Base-by-base conservation (phyloP, 2,329 filamentous ascomycete genomes). In the Aspergillus cejpii region DNA sequence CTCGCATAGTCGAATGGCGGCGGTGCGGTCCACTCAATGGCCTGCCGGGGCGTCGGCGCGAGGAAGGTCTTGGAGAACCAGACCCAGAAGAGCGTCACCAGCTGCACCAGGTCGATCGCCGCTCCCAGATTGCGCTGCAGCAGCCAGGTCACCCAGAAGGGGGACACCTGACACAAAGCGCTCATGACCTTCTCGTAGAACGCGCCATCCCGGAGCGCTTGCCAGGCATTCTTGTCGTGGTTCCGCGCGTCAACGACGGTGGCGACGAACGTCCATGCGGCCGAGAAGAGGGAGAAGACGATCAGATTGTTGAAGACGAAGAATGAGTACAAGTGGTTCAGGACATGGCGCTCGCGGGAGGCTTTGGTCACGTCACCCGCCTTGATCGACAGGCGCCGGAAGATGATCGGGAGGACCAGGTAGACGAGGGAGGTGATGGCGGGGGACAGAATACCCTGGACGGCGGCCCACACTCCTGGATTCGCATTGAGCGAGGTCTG, bases 271-370 rank as follows among this genome's bases (percentile, higher is more conserved):
- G 74, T 73, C 81, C 87, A 96, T 12, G 89, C 69, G 1, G 87
- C 82, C 36, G 86, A 87, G 66, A 97, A 97, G 11, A 95, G 74
- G 8, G 90, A 96, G 67, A 97, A 97, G 46, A 97, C 83, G 54
- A 98, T 74, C 44, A 98, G 69, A 62, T 97, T 97, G 77, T 98
- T 98, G 75, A 98, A 89, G 41, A 96, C 80, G 67, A 98, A 98
- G 72, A 98, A 98, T 14, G 86, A 79, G 68, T 94, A 98, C 2
- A 98, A 77, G 66, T 94, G 94, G 51, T 81, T 83, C 47, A 92
- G 77, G 41, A 98, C 92, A 65, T 97, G 91, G 23, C 88, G 79
- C 64, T 98, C 92, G 43, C 92, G 81, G 20, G 87, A 87, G 0
- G 87, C 94, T 70, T 97, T 98, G 38, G 88, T 94, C 53, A 85